Evolutionary conservation across 2,329 filamentous ascomycete species (phyloP).

Genomic region (Ciborinia camelliae): DNA sequence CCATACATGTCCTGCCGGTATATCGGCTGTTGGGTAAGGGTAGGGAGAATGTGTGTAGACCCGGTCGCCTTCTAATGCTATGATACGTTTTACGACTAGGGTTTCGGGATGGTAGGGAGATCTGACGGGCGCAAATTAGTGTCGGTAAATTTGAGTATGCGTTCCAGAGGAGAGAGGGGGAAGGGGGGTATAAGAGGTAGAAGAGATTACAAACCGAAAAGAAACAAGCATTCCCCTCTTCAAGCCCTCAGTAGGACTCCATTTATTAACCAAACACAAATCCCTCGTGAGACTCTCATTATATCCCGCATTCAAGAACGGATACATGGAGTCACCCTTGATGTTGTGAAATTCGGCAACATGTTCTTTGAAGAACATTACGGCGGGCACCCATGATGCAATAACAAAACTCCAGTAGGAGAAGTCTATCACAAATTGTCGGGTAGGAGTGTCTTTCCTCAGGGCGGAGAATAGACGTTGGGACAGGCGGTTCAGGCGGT

Average conservation of each 20-base stretch:
- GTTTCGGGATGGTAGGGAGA: conserved; percentile 68
- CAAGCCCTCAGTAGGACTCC: conserved; percentile 55
- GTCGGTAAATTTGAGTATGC: not conserved
- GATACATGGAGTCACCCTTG: conserved; percentile 69
- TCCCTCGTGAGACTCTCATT: conserved; percentile 54
- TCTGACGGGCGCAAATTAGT: conserved; percentile 42
- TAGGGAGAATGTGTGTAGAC: conserved; percentile 60
- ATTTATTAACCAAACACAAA: conserved; percentile 57
- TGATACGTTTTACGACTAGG: conserved; percentile 74
- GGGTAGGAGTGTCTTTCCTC: conserved; percentile 12
- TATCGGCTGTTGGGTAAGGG: conserved; percentile 52
- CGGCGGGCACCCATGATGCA: conserved; percentile 59
- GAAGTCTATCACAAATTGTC: conserved; percentile 35
- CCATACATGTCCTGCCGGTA: conserved; percentile 88
- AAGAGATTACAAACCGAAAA: conserved; percentile 55
- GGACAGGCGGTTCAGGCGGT: conserved; percentile 2
- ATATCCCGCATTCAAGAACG: conserved; percentile 67
- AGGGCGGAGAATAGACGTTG: conserved; percentile 28
- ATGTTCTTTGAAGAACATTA: conserved; percentile 59
- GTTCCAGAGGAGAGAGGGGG: not conserved
- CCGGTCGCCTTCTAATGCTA: conserved; percentile 76
- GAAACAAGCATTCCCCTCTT: conserved; percentile 72
- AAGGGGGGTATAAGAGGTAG: too few species aligned
- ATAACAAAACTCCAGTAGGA: conserved; percentile 50
- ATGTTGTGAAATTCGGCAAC: conserved; percentile 58